phyloP scores from a whole-genome alignment of 2,329 filamentous ascomycete genomes.

The Bipolaris oryzae region DNA sequence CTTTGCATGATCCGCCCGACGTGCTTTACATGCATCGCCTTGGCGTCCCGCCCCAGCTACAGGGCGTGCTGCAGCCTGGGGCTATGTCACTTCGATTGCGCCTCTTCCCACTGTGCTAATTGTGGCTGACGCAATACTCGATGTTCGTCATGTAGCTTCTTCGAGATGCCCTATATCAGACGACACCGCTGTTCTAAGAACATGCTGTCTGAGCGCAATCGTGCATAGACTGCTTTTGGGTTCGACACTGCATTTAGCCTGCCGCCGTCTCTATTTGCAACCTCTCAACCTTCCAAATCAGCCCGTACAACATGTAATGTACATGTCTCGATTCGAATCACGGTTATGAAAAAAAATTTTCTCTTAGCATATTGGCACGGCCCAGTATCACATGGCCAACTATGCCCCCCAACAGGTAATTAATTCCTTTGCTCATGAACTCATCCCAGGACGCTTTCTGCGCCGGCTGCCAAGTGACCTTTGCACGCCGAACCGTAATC shows the following conservation, averaged over 20 bases:
- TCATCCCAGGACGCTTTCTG: slow-evolving; percentile 13
- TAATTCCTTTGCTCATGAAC: slow-evolving; percentile 1
- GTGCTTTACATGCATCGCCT: slow-evolving; percentile 41
- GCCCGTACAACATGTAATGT: slow-evolving; percentile 22
- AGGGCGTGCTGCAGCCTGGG: slow-evolving; percentile 41
- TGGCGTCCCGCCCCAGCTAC: slow-evolving; percentile 31
- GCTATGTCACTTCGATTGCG: slow-evolving; percentile 11
- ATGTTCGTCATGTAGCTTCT: background rate
- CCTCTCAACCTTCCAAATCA: slow-evolving; percentile 27
- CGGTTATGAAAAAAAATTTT: slow-evolving; percentile 28
- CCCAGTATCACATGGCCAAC: slow-evolving; percentile 3
- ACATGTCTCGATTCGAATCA: slow-evolving; percentile 27
- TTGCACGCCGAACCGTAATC: slow-evolving; percentile 1
- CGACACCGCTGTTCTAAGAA: slow-evolving; percentile 24
- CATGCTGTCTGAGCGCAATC: slow-evolving; percentile 33
- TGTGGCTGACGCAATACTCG: slow-evolving; percentile 8
- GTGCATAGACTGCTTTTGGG: slow-evolving; percentile 32
- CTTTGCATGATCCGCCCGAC: slow-evolving; percentile 44
- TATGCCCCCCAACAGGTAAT: slow-evolving; percentile 1
- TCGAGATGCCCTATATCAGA: slow-evolving; percentile 15
- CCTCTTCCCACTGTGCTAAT: slow-evolving; percentile 1
- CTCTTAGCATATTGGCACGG: slow-evolving; percentile 11
- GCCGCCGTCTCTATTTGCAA: slow-evolving; percentile 28
- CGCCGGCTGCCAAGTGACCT: slow-evolving; percentile 8
- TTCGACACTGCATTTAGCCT: slow-evolving; percentile 35